Conservation (phyloP, 2,329 filamentous ascomycete species). For the Cladophialophora yegresii region DNA sequence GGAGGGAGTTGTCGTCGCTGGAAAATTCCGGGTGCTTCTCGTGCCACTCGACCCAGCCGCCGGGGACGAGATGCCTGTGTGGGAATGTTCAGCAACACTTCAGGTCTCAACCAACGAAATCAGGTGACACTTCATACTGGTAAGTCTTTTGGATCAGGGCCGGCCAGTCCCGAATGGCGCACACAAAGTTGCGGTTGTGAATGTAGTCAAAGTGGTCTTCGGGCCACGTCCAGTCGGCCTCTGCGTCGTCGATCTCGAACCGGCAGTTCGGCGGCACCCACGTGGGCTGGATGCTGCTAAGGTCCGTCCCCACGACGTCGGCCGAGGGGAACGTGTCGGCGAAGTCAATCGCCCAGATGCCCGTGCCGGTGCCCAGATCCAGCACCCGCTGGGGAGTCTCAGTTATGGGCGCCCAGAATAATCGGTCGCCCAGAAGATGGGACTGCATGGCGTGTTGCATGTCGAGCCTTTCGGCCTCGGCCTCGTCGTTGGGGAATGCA, state of each 20-base stretch:
- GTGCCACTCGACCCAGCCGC: constrained; percentile 48
- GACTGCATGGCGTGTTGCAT: constrained; percentile 34
- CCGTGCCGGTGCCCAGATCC: constrained; percentile 29
- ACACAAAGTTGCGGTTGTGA: constrained; percentile 59
- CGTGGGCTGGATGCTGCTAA: constrained; percentile 37
- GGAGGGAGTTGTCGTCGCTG: constrained; percentile 43
- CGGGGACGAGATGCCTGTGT: constrained; percentile 39
- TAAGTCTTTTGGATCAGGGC: constrained; percentile 28
- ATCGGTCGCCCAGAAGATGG: constrained; percentile 41
- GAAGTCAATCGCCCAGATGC: constrained; percentile 34
- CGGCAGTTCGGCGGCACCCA: constrained; percentile 58
- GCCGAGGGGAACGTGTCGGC: constrained; percentile 41
- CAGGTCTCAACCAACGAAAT: too few relatives aligned
- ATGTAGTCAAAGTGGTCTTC: constrained; percentile 62
- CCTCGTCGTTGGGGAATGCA: constrained; percentile 45
- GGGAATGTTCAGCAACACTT: too few relatives aligned
- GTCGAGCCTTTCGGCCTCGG: constrained; percentile 44
- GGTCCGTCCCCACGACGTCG: constrained; percentile 36
- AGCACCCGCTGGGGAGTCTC: constrained; percentile 40
- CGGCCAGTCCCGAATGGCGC: constrained; percentile 60
- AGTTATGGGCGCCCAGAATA: constrained; percentile 45
- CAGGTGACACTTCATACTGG: constrained; percentile 4
- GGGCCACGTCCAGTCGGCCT: constrained; percentile 58
- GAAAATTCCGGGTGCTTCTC: constrained; percentile 26
- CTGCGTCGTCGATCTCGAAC: constrained; percentile 61